Base-by-base conservation (phyloP, 2,329 filamentous ascomycete genomes). In the Exophiala viscosa region DNA sequence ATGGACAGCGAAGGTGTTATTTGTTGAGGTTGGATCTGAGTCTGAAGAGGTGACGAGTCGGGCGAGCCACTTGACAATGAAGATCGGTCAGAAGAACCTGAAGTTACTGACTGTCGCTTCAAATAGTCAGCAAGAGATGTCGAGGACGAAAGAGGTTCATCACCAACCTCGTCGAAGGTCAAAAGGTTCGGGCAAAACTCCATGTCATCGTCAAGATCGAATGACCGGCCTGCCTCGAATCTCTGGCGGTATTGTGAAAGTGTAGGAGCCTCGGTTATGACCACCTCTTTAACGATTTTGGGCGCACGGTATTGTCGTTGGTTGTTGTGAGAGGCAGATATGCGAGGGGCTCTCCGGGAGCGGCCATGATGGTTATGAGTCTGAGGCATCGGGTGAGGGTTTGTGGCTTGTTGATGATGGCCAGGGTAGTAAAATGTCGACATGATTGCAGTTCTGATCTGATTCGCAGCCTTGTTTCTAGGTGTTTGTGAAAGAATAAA, bases 1-100 rank as follows among this genome's bases (percentile, higher is more conserved):
- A 96, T 87, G 54, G 85, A 83, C 67, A 85, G 81, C 52, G 80
- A 80, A 17, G 91, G 85, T 18, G 87, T 82, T 55, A 90, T 82
- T 67, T 88, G 84, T 14, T 88, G 81, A 4, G 83, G 83, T 68
- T 85, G 82, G 48, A 83, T 79, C 65, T 85, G 88, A 65, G 93
- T 88, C 75, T 95, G 91, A 36, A 93, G 85, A 18, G 93, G 93
- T 38, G 92, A 97, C 43, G 88, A 84, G 65, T 92, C 88, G 38
- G 93, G 93, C 5, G 93, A 97, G 65, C 90, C 91, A 75, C 91
- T 96, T 42, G 92, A 93, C 61, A 96, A 77, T 50, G 93, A 97
- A 4, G 92, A 96, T 60, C 91, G 88, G 74, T 99, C 93, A 55
- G 93, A 83, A 54, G 93, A 83, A 33, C 87, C 84, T 55, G 90